Evolutionary conservation across 2,329 filamentous ascomycete genomes (phyloP), one percentile per base, ranked within the genome.

Genomic region (Cytospora piceicola): DNA sequence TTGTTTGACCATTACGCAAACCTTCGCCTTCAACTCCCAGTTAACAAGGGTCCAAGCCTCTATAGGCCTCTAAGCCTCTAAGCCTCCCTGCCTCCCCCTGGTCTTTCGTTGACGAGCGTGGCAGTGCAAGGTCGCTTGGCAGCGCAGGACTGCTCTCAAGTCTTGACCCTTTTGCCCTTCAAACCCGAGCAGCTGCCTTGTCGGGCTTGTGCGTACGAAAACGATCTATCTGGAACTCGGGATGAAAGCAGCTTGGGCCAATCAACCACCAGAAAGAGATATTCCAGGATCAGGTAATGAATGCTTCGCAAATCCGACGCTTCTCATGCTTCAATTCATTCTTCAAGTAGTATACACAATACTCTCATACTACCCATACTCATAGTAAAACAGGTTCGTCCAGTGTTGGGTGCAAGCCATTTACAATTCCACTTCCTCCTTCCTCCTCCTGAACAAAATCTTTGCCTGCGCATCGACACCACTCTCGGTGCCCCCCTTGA

Each of bases 401-500:
- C n/a, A n/a, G n/a, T n/a, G n/a, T 29, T 29, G 5, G 27, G 27
- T 29, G 27, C 32, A 34, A 32, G 11, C 7, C 34, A 27, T 15
- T 63, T 53, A 63, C 11, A 63, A 15, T 5, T 42, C 14, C 15
- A 51, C 39, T 27, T 63, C 60, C 53, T 63, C 60, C 17, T 51
- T 22, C 42, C 60, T 63, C 17, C 60, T 63, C 30, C 53, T 51
- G 6, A 63, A 63, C 17, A 63, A 22, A 17, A 63, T 17, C 53
- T 5, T 51, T 3, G 60, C 53, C 17, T 63, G 39, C 7, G 12
- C 42, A 20, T 63, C 61, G 30, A 63, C 61, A n/a, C 60, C 60
- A 24, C 5, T 51, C 15, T 63, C 60, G 15, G 29, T 51, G 5
- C 60, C 60, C 9, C 53, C 39, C 39, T 63, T 57, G 22, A 63